phyloP scores from a whole-genome alignment of 2,329 filamentous ascomycete genomes.

The Penicillium sp. region DNA sequence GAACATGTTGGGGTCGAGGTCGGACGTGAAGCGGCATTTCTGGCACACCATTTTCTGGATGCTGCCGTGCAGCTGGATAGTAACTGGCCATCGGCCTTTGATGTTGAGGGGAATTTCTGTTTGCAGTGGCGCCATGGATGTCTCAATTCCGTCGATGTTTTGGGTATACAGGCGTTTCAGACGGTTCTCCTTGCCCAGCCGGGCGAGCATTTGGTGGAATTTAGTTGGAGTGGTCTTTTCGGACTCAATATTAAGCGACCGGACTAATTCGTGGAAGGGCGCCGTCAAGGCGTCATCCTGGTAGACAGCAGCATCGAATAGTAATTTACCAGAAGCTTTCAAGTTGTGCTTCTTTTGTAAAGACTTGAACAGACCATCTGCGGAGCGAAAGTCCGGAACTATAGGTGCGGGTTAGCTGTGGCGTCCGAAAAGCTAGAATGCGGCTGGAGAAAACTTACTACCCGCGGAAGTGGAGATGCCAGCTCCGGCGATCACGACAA shows the following conservation, averaged over 20 bases:
- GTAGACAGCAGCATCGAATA: slow-evolving; percentile 98
- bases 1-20: slow-evolving; percentile 78
- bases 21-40: slow-evolving; percentile 76
- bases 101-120: slow-evolving; percentile 78
- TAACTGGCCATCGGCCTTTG: slow-evolving; percentile 90
- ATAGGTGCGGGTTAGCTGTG: slow-evolving; percentile 13
- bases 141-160: slow-evolving; percentile 95
- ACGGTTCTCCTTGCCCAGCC: slow-evolving; percentile 81
- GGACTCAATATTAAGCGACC: slow-evolving; percentile 78
- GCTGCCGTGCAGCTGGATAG: slow-evolving; percentile 90
- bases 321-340: slow-evolving; percentile 88
- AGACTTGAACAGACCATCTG: slow-evolving; percentile 82
- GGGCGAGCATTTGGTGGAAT: slow-evolving; percentile 92
- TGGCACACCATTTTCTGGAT: slow-evolving; percentile 96
- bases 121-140: slow-evolving; percentile 72
- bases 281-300: slow-evolving; percentile 85
- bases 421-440: slow-evolving; percentile 8
- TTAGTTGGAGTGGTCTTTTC: slow-evolving; percentile 75
- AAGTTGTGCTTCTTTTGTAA: slow-evolving; percentile 84
- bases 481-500: slow-evolving; percentile 93
- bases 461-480: slow-evolving; percentile 97
- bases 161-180: slow-evolving; percentile 91
- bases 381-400: slow-evolving; percentile 96
- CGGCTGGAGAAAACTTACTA: slow-evolving; percentile 57
- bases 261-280: slow-evolving; percentile 95